Conservation (phyloP, 108 stramenopile genomes). For the Skeletonema marinoi region DNA sequence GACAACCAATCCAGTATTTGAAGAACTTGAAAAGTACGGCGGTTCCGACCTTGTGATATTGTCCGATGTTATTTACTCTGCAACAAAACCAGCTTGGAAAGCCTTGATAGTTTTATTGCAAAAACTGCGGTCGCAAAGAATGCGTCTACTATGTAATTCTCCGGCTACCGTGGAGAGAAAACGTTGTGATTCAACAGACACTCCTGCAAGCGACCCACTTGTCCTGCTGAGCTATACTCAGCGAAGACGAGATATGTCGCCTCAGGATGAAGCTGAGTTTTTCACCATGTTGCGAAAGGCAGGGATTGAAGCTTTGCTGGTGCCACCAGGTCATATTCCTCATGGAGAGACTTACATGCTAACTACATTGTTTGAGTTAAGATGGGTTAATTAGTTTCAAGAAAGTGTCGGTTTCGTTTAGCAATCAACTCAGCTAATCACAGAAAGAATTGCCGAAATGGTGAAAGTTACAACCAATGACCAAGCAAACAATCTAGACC, state of each 20-base stretch:
- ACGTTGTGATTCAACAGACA: neutral
- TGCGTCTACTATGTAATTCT: neutral
- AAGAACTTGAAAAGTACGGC: conserved; percentile 6
- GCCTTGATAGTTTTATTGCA: conserved; percentile 4
- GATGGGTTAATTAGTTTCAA: conserved; percentile 6
- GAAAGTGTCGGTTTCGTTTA: too few relatives aligned
- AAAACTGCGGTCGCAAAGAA: conserved; percentile 2
- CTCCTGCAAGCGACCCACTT: neutral
- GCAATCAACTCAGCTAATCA: too few relatives aligned
- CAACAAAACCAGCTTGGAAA: conserved; percentile 19
- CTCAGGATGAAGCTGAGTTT: conserved; percentile 16
- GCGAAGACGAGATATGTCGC: conserved; percentile 20
- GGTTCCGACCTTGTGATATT: conserved; percentile 12
- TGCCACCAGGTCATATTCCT: conserved; percentile 12
- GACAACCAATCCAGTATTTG: conserved; percentile 6
- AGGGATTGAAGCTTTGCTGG: conserved; percentile 19
- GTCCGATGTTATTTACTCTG: conserved; percentile 12
- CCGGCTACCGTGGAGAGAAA: neutral
- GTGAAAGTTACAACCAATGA: neutral
- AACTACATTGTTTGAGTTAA: conserved; percentile 18
- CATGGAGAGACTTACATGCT: conserved; percentile 25
- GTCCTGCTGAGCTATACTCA: conserved; percentile 8
- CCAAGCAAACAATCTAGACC: neutral
- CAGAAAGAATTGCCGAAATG: neutral
- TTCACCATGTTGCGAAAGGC: neutral